Conservation (phyloP, 192 early-diverging fungal genomes). For the Entomortierella beljakovae region DNA sequence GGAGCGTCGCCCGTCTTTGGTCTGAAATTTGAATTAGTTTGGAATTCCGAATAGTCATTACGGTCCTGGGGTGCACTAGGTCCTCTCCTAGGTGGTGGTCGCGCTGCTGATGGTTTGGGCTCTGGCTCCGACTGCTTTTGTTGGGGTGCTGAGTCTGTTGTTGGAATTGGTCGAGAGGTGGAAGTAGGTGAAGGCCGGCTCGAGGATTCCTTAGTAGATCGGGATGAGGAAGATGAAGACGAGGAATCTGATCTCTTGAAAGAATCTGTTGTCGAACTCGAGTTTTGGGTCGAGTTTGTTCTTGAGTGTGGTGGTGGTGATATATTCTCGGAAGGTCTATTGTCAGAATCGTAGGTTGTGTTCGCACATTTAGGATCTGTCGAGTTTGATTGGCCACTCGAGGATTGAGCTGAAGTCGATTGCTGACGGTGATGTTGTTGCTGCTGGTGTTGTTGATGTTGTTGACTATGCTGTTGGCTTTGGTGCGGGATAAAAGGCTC, state of each 20-base stretch:
- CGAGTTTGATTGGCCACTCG: too few species aligned
- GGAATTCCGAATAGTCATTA: conserved; percentile 12
- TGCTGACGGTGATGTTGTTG: conserved; percentile 15
- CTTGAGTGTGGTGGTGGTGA: neutral
- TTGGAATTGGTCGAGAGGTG: neutral
- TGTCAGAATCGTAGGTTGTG: conserved; percentile 2
- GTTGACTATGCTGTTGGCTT: neutral
- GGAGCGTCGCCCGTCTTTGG: too few species aligned
- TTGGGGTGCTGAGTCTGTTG: neutral
- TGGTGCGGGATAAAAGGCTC: conserved; percentile 3
- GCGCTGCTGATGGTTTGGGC: neutral
- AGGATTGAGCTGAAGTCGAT: neutral
- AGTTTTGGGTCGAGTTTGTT: neutral
- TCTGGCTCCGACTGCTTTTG: neutral
- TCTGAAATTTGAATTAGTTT: neutral
- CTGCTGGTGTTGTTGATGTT: conserved; percentile 23
- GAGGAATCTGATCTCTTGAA: neutral
- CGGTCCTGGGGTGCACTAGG: conserved; percentile 19
- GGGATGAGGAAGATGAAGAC: neutral
- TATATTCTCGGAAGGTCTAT: neutral
- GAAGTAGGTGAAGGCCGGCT: neutral
- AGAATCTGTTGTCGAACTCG: too few species aligned
- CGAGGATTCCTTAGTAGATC: neutral
- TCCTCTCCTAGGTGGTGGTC: conserved; percentile 1
- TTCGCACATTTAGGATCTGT: neutral